These are phyloP conservation scores for Lignosus rhinocerotis DNA, from an alignment of 1,284 basidiomycete genomes.

Conservation along the genomic window DNA sequence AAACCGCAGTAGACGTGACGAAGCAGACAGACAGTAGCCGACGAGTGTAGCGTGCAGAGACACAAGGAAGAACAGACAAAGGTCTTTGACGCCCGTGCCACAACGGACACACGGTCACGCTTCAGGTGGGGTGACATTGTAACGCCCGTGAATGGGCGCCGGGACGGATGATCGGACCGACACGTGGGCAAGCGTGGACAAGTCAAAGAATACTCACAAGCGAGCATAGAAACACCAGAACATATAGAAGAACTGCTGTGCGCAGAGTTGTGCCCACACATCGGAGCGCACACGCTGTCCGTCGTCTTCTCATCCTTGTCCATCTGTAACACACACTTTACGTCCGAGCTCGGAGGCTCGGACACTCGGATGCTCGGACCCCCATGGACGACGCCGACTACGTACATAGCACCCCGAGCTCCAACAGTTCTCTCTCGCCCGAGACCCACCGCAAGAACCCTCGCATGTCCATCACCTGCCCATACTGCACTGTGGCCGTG, in stretches of 20 bases:
- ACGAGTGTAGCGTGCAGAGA: slow-evolving; percentile 1
- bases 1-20: background rate
- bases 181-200: background rate
- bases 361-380: background rate
- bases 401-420: background rate
- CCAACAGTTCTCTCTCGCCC: slow-evolving; percentile 9
- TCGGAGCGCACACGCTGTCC: slow-evolving; percentile 8
- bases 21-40: background rate
- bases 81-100: background rate
- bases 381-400: background rate
- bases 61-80: background rate
- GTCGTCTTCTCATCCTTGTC: slow-evolving; percentile 2
- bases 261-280: background rate
- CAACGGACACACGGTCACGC: slow-evolving; percentile 4
- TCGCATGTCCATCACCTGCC: slow-evolving; percentile 40
- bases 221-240: background rate
- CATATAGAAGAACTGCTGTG: slow-evolving; percentile 1
- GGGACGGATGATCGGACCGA: slow-evolving; percentile 6
- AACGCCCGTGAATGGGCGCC: background rate
- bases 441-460: slow-evolving; percentile 35
- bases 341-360: background rate
- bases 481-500: slow-evolving; percentile 32
- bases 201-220: background rate
- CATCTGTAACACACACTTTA: background rate
- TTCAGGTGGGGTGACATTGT: background rate